Base-by-base conservation (phyloP, 2,329 filamentous ascomycete genomes). In the Xenosphaeropsis pyriputrescens region DNA sequence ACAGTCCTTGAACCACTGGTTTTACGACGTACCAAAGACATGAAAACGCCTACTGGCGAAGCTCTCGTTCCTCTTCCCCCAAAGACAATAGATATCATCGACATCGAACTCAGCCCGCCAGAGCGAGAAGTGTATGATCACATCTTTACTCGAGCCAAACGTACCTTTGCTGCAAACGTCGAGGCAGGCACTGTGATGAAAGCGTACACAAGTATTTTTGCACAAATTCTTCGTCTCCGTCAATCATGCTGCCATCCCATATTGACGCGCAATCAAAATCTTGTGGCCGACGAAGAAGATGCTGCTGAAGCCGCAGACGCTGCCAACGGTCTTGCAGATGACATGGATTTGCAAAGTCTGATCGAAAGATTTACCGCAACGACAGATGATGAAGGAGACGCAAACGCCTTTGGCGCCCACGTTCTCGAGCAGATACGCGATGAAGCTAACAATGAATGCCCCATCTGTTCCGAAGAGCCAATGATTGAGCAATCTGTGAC, bases 1-100 rank as follows among this genome's bases (percentile, higher is more conserved):
- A 98, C 89, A 0, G 89, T 98, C 0, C 63, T 98, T 5, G 91
- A 98, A 54, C 91, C 91, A 6, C 63, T 98, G n/a, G 91, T 98
- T 7, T 76, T 98, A 57, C 75, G 91, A 33, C 74, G 91, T 43
- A 98, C 91, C 0, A 98, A 98, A 56, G 88, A 94, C 44, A 98
- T 98, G 91, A 93, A 85, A 59, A 96, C 86, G 0, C 89, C 91
- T 0, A 75, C 82, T 38, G 91, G 91, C 8, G 68, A 82, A 51
- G 74, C 78, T 6, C 57, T 98, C 3, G 89, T 98, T 1, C 75
- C 82, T 0, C 62, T 98, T 6, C 91, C 91, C 2, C 70, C 77
- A 1, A 85, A 86, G 48, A 77, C 73, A 0, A 71, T 96, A 40
- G 75, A 84, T n/a, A 81, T 98, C 38, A 82, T 95, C 40, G 72